These are phyloP conservation scores for Colletotrichum magnum DNA, from an alignment of 2,329 filamentous ascomycete genomes.

Conservation along the genomic window DNA sequence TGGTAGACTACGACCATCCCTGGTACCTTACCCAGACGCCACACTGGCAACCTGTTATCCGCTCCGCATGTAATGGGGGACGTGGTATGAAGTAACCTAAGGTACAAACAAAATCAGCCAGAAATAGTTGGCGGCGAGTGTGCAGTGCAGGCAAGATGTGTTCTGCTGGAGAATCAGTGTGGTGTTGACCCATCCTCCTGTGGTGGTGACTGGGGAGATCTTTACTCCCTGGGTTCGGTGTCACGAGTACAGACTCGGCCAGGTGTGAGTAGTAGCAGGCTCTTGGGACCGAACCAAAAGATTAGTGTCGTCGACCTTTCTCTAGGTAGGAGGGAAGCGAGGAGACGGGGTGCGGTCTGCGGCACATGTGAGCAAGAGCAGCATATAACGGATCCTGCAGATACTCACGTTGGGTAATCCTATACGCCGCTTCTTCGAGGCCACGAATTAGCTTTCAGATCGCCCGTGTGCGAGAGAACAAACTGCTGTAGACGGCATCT, in stretches of 20 bases:
- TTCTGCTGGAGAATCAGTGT: slow-evolving; percentile 41
- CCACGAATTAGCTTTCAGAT: slow-evolving; percentile 76
- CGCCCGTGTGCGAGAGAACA: slow-evolving; percentile 86
- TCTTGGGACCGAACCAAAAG: background rate
- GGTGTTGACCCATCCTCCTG: slow-evolving; percentile 30
- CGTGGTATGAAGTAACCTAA: slow-evolving; percentile 40
- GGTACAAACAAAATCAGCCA: slow-evolving; percentile 43
- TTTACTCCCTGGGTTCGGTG: slow-evolving; percentile 10
- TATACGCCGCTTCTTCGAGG: slow-evolving; percentile 61
- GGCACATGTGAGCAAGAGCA: slow-evolving; percentile 6
- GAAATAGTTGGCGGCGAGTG: slow-evolving; percentile 33
- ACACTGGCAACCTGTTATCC: slow-evolving; percentile 24
- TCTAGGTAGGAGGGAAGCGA: background rate
- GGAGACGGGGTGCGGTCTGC: background rate
- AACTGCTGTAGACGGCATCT: slow-evolving; percentile 71
- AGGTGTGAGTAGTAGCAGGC: too few species aligned
- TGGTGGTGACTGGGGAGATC: slow-evolving; percentile 34
- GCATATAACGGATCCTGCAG: background rate
- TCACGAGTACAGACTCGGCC: background rate
- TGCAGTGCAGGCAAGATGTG: slow-evolving; percentile 15
- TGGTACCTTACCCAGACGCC: slow-evolving; percentile 40
- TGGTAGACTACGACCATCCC: slow-evolving; percentile 28
- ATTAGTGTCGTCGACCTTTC: background rate
- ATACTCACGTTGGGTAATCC: slow-evolving; percentile 51
- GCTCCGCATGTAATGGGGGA: slow-evolving; percentile 35